A percentile compares a stretch with the other conserved stretches of the same genome.
Evolutionary conservation across 2,329 filamentous ascomycete genomes (phyloP).

Genomic region (Phaeophleospora eucalypticola): DNA sequence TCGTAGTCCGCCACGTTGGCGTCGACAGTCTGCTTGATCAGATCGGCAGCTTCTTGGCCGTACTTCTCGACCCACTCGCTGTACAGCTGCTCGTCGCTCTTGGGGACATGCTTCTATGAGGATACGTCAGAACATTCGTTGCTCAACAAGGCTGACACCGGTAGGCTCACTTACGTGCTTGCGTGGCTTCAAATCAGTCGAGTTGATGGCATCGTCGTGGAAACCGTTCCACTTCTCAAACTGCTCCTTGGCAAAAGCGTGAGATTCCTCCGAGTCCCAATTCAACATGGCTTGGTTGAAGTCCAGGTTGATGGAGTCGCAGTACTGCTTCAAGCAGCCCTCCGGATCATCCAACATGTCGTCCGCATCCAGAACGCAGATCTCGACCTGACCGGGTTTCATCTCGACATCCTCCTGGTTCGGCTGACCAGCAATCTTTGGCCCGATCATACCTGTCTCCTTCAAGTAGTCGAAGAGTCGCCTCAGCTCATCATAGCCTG

Average conservation of each 20-base stretch:
- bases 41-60: conserved; percentile 64
- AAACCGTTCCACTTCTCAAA: conserved; percentile 98
- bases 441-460: conserved; percentile 65
- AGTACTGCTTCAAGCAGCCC: conserved; percentile 72
- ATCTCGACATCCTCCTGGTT: conserved; percentile 31
- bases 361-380: conserved; percentile 89
- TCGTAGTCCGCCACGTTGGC: conserved; percentile 72
- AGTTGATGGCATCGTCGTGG: conserved; percentile 89
- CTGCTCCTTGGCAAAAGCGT: conserved; percentile 62
- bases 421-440: conserved; percentile 53
- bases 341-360: conserved; percentile 84
- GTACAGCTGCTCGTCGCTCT: conserved; percentile 63
- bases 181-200: conserved; percentile 68
- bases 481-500: conserved; percentile 84
- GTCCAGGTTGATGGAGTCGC: conserved; percentile 72
- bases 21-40: conserved; percentile 67
- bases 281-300: conserved; percentile 74
- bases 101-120: conserved; percentile 54
- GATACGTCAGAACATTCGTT: conserved; percentile 3
- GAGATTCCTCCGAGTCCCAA: conserved; percentile 75
- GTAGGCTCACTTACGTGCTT: conserved; percentile 50
- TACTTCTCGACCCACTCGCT: conserved; percentile 70
- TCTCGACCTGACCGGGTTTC: conserved; percentile 47
- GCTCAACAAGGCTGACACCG: conserved; percentile 4
- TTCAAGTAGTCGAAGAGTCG: conserved; percentile 82